These are phyloP conservation scores for Pseudocercospora fijiensis DNA, from an alignment of 2,329 filamentous ascomycete genomes.

Conservation along the genomic window DNA sequence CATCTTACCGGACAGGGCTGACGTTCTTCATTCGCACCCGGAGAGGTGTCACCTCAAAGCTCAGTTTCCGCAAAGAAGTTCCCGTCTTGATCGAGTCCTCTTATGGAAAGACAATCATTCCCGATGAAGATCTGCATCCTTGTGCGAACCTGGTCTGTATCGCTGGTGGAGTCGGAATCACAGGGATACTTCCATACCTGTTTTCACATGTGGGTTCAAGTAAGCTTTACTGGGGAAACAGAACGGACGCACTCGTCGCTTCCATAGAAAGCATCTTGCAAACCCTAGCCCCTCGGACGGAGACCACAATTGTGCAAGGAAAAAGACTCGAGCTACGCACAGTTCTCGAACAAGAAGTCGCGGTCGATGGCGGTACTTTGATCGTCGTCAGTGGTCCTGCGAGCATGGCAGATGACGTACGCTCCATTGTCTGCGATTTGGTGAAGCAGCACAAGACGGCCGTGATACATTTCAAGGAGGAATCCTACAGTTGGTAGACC, in stretches of 20 bases:
- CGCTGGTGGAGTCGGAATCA: conserved; percentile 53
- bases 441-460: conserved; percentile 30
- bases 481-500: conserved; percentile 27
- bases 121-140: conserved; percentile 2
- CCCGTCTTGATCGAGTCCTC: conserved; percentile 43
- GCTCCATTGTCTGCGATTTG: conserved; percentile 25
- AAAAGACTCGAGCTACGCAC: conserved; percentile 37
- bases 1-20: conserved; percentile 27
- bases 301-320: conserved; percentile 40
- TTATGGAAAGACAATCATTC: conserved; percentile 34
- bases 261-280: conserved; percentile 16
- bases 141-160: conserved; percentile 44
- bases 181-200: conserved; percentile 43
- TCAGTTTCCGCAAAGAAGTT: conserved; percentile 23
- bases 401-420: conserved; percentile 44
- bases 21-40: conserved; percentile 43
- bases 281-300: conserved; percentile 13
- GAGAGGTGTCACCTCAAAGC: conserved; percentile 38
- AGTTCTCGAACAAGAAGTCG: conserved; percentile 37
- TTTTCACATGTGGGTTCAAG: conserved; percentile 35
- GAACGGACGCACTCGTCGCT: conserved; percentile 30
- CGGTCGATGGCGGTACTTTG: conserved; percentile 36
- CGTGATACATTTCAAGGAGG: conserved; percentile 24
- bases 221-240: conserved; percentile 43
- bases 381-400: conserved; percentile 48